A percentile compares a stretch with the other conserved stretches of the same genome.
Evolutionary conservation across 257 asterid genomes (phyloP).

Genomic region (Solanum pennellii): DNA sequence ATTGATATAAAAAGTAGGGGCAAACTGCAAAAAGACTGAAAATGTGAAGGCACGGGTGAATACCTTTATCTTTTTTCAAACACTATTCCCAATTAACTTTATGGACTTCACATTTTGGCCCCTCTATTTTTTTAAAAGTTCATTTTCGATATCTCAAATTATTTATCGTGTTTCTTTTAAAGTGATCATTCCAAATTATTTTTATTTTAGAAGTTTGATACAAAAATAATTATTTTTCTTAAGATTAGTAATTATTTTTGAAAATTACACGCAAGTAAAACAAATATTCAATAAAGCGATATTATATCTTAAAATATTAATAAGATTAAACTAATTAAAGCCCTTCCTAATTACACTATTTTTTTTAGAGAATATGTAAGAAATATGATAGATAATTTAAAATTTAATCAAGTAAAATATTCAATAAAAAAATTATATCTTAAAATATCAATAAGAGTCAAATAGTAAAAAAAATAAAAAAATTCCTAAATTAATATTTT

Average conservation of each 20-base stretch:
- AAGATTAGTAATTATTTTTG: too few relatives aligned
- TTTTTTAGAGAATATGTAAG: neutral
- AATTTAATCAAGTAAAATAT: neutral
- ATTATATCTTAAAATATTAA: neutral
- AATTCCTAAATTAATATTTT: neutral
- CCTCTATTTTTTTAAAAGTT: neutral
- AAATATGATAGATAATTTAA: neutral
- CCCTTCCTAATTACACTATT: neutral
- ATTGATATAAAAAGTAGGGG: neutral
- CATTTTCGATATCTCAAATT: fast-evolving
- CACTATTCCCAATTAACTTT: slow-evolving; percentile 5
- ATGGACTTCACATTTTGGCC: neutral
- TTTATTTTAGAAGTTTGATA: neutral
- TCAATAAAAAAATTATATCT: neutral
- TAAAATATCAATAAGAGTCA: too few relatives aligned
- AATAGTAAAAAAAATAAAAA: too few relatives aligned
- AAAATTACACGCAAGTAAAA: neutral
- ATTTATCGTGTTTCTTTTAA: fast-evolving
- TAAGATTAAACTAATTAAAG: too few relatives aligned
- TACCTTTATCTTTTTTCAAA: slow-evolving; percentile 6
- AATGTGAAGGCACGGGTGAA: slow-evolving; percentile 1
- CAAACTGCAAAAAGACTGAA: neutral
- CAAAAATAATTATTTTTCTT: fast-evolving
- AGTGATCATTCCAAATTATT: neutral
- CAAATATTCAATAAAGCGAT: neutral